These are phyloP conservation scores for Yamadazyma trypodendri DNA, from an alignment of 1,139 yeast species.

Conservation along the genomic window DNA sequence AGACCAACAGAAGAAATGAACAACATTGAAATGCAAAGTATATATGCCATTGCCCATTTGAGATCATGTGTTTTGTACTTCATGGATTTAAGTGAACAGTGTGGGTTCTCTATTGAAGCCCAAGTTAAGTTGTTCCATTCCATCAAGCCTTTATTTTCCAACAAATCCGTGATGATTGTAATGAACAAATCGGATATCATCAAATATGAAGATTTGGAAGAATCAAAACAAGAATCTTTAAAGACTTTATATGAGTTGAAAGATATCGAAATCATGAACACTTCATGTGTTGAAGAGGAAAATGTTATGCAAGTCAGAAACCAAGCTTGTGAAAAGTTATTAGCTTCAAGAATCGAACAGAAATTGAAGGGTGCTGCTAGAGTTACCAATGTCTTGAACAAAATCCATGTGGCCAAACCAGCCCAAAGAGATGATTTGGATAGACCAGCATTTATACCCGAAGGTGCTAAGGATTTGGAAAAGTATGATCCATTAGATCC, in stretches of 20 bases:
- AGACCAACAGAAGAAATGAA: constrained; percentile 99
- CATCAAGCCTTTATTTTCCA: constrained; percentile 94
- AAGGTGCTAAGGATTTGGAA: constrained; percentile 53
- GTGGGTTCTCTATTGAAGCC: constrained; percentile 96
- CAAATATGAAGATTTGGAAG: constrained; percentile 76
- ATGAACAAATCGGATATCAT: constrained; percentile 93
- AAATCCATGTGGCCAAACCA: constrained; percentile 93
- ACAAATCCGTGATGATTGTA: constrained; percentile 93
- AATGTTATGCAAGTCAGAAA: constrained; percentile 95
- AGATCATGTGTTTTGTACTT: constrained; percentile 94
- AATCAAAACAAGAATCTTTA: constrained; percentile 71
- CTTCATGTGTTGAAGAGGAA: constrained; percentile 93
- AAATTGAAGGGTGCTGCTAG: constrained; percentile 93
- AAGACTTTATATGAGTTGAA: constrained; percentile 60
- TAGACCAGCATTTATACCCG: constrained; percentile 82
- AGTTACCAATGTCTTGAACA: constrained; percentile 84
- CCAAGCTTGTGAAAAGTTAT: constrained; percentile 93
- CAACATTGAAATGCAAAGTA: constrained; percentile 98
- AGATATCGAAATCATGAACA: constrained; percentile 88
- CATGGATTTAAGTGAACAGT: constrained; percentile 98
- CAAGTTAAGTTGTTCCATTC: constrained; percentile 97
- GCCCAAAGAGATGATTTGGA: constrained; percentile 81
- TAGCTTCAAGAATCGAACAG: constrained; percentile 94
- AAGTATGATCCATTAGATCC: constrained; percentile 83
- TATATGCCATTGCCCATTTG: constrained; percentile 97